Conservation (phyloP, 495 filamentous ascomycete species). For the Aspergillus sclerotiicarbonarius region DNA sequence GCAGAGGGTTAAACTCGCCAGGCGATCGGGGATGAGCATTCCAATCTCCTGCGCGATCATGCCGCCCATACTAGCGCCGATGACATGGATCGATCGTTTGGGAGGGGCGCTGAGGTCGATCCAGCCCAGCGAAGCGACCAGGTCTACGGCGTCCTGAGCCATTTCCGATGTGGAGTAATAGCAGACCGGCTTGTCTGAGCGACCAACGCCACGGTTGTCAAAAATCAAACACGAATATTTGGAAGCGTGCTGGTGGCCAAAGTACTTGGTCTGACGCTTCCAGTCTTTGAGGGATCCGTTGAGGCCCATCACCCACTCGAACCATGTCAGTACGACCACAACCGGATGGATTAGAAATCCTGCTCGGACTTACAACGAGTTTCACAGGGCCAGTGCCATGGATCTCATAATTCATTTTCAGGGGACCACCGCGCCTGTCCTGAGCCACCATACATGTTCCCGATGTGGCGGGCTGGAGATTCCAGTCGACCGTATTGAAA, state of each 20-base stretch:
- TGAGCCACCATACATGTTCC: constrained; percentile 61
- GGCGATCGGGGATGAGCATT: constrained; percentile 56
- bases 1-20: constrained; percentile 61
- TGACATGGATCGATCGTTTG: constrained; percentile 59
- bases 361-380: constrained; percentile 60
- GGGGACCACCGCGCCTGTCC: constrained; percentile 60
- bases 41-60: constrained; percentile 88
- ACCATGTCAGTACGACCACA: constrained; percentile 10
- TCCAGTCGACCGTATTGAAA: constrained; percentile 55
- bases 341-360: neutral
- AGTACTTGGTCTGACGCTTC: constrained; percentile 75
- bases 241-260: constrained; percentile 62
- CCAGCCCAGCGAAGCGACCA: constrained; percentile 60
- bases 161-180: constrained; percentile 49
- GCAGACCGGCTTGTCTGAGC: constrained; percentile 67
- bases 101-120: constrained; percentile 59
- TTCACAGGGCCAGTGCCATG: constrained; percentile 71
- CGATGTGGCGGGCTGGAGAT: constrained; percentile 56
- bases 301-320: constrained; percentile 33
- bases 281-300: constrained; percentile 49
- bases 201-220: constrained; percentile 73
- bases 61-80: constrained; percentile 76
- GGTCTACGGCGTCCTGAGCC: constrained; percentile 58
- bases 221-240: constrained; percentile 70
- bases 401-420: constrained; percentile 72